Evolutionary conservation across 345 rosid genomes (phyloP).

Genomic region (Citrus unshiu): DNA sequence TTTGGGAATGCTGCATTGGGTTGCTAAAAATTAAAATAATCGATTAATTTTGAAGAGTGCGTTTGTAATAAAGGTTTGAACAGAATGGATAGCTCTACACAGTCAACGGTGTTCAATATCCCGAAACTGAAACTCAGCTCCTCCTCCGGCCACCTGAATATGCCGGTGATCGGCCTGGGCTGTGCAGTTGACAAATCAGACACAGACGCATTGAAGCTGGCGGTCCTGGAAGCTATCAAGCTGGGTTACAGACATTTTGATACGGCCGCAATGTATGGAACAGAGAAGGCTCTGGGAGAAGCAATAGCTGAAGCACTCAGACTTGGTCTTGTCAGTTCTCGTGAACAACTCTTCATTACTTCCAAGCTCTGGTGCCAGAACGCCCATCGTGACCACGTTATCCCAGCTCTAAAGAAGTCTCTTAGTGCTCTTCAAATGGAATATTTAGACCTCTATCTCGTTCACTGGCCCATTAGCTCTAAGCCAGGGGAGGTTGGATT

Average conservation of each 20-base stretch:
- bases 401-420: conserved; percentile 40
- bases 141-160: conserved; percentile 15
- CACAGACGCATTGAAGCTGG: conserved; percentile 12
- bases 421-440: conserved; percentile 20
- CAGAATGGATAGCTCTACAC: no score
- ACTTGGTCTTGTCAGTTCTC: conserved; percentile 33
- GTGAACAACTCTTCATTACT: conserved; percentile 58
- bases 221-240: conserved; percentile 37
- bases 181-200: conserved; percentile 30
- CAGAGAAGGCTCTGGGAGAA: conserved; percentile 55
- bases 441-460: conserved; percentile 13
- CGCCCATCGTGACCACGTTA: conserved; percentile 47
- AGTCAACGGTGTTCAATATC: neutral
- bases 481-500: neutral
- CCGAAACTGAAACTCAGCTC: conserved; percentile 24
- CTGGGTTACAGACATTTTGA: conserved; percentile 74
- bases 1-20: no score
- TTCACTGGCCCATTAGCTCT: conserved; percentile 4
- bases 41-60: no score
- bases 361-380: conserved; percentile 55
- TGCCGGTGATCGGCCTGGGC: conserved; percentile 48
- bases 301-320: conserved; percentile 48
- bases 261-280: conserved; percentile 45
- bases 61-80: no score
- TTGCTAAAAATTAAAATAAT: no score